Evolutionary conservation across 1,139 yeast species (phyloP), one percentile per base, ranked within the genome.

Genomic region (Debaryomyces fabryi): DNA sequence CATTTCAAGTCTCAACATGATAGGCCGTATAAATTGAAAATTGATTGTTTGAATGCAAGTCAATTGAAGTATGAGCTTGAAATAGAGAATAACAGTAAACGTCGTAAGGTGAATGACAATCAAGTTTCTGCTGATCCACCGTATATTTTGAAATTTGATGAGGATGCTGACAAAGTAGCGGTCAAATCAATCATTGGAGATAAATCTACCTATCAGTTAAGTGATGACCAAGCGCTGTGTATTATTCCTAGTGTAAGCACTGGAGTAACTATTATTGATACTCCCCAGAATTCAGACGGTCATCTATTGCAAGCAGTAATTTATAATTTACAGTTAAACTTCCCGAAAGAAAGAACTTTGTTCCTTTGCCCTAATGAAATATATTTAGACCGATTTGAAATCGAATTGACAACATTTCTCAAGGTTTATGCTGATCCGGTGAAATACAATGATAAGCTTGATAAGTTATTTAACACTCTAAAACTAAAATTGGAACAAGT

Each of bases 141-240:
- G 7, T 40, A 20, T 37, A 12, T 44, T 10, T 13, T 44, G 2
- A 44, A 37, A 2, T 30, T 37, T 21, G 18, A 13, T 15, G 18
- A 23, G 10, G 12, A 54, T 76, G 72, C 63, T 71, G 75, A 56
- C 93, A 81, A 67, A 91, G 92, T 48, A 84, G 83, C 62, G 91
- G 97, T 54, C 81, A 83, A 40, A 92, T 72, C 50, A 93, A 76
- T 64, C 90, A 97, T 59, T 86, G 92, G 4, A 97, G 87, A 39
- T n/a, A 10, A 12, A 13, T 42, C 34, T 3, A 20, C 12, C 13
- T 13, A 34, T 40, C 20, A 20, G 40, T 21, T 44, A 7, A 15
- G 9, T 20, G 18, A 15, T 6, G 29, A 15, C 5, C 45, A 47
- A 23, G 21, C 47, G 9, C 27, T 40, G 38, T 37, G 40, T 7